Evolutionary conservation across 306 rosid genomes (phyloP).

Genomic region (Fragaria ananassa): DNA sequence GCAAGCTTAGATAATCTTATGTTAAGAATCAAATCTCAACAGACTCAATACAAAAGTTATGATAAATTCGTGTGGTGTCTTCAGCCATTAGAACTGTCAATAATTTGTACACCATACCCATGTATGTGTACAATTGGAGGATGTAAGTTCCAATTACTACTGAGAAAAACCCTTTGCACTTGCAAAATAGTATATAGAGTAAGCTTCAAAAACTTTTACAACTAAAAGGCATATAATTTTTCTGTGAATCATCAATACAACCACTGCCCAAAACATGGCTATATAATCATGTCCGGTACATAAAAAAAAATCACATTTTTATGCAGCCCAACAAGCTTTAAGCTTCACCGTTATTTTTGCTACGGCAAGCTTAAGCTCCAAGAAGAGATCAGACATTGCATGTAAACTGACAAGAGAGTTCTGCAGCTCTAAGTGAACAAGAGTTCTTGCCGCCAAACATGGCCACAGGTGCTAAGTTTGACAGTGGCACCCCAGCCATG

Average conservation of each 20-base stretch:
- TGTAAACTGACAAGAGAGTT: too few relatives aligned
- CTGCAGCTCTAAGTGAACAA: too few relatives aligned
- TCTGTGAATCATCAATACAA: not conserved
- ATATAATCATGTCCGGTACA: not conserved
- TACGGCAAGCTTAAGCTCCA: not conserved
- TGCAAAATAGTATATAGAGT: not conserved
- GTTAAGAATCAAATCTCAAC: too few relatives aligned
- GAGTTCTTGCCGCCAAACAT: too few relatives aligned
- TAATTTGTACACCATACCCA: not conserved
- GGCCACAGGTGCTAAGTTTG: too few relatives aligned
- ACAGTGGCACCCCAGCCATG: too few relatives aligned
- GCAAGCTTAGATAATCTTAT: constrained; percentile 3
- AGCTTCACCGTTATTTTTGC: not conserved
- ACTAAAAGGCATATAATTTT: not conserved
- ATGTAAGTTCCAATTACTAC: not conserved
- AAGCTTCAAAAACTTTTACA: not conserved
- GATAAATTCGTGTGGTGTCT: not conserved
- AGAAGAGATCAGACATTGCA: too few relatives aligned
- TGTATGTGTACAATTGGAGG: not conserved
- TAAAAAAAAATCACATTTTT: not conserved
- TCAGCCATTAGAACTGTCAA: not conserved
- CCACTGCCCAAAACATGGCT: not conserved
- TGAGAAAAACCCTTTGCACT: not conserved
- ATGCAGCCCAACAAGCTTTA: not conserved
- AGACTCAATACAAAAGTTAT: too few relatives aligned